Evolutionary conservation across 1,284 basidiomycete genomes (phyloP).

Genomic region (Ustilago tritici): DNA sequence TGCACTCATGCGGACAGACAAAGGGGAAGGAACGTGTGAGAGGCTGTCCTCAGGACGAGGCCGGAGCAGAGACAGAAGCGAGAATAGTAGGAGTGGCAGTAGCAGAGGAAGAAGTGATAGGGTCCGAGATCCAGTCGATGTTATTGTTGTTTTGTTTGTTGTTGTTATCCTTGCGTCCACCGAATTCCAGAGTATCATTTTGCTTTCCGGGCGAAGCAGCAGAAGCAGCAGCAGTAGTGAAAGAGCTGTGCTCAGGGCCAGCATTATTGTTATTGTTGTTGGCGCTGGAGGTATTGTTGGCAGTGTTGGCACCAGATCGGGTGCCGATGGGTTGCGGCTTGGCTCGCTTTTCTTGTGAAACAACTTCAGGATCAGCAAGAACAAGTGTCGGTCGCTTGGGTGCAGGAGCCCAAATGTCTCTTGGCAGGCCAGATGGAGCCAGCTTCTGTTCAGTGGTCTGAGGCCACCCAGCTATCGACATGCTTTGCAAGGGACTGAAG

Average conservation of each 20-base stretch:
- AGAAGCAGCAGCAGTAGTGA: neutral
- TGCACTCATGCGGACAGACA: too few species aligned
- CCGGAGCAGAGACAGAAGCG: neutral
- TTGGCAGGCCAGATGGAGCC: constrained; percentile 11
- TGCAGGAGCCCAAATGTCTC: constrained; percentile 46
- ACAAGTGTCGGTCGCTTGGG: constrained; percentile 29
- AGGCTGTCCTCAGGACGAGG: neutral
- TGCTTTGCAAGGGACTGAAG: neutral
- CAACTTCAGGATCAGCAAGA: constrained; percentile 34
- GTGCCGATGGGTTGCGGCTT: constrained; percentile 49
- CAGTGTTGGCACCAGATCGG: constrained; percentile 7
- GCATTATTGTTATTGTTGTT: neutral
- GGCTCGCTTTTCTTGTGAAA: constrained; percentile 29
- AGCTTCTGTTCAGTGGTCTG: neutral
- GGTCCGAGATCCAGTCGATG: constrained; percentile 30
- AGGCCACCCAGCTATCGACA: constrained; percentile 6
- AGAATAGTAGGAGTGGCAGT: neutral
- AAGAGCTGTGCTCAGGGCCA: neutral
- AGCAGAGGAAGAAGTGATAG: constrained; percentile 2
- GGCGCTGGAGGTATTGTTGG: constrained; percentile 1
- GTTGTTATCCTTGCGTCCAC: constrained; percentile 30
- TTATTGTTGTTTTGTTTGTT: neutral
- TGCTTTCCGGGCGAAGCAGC: constrained; percentile 17
- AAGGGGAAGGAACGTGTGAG: neutral
- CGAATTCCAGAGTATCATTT: constrained; percentile 18